Evolutionary conservation across 306 rosid species (phyloP), one percentile per base, ranked within the genome.

Genomic region (Mucuna pruriens): DNA sequence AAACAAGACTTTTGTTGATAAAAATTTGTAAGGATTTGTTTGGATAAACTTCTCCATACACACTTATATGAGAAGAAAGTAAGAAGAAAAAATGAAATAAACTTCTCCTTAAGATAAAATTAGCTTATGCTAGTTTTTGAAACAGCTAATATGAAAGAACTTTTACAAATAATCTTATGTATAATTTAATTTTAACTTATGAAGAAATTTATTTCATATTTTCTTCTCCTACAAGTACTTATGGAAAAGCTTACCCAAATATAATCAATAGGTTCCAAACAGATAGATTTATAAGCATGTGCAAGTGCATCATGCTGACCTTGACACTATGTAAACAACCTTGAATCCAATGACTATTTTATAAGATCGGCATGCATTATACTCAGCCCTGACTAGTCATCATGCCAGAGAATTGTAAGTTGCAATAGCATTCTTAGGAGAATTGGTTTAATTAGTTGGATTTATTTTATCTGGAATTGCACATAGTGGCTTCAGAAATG

Each of bases 261-360:
- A n/a, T n/a, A 52, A 64, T 71, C 29, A 77, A 25, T 29, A 44
- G 25, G 26, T 60, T 45, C 69, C 62, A 57, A 42, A 68, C 26
- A 17, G 13, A 44, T 4, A 69, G 19, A 44, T 65, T 17, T 23
- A 2, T 54, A 19, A 54, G 0, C 13, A 19, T 19, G 9, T 20
- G 20, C 13, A 19, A 9, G 29, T 19, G 61, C 26, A 54, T 54
- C 61, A 3, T n/a, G 57, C 57, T 49, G 57, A 6, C 23, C 23
- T 49, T 3, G 60, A 45, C 77, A 51, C 20, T 15, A 72, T 5
- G 46, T 51, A 58, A 17, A 31, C 10, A n/a, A 4, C 64, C 19
- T 51, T 72, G n/a, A 51, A 33, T 52, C 48, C 13, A 51, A 51
- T 49, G 45, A 71, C 19, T 44, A 63, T 69, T 45, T 29, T 29